Evolutionary conservation across 805 yeast species (phyloP).

Genomic region (Kluyveromyces starmeri): DNA sequence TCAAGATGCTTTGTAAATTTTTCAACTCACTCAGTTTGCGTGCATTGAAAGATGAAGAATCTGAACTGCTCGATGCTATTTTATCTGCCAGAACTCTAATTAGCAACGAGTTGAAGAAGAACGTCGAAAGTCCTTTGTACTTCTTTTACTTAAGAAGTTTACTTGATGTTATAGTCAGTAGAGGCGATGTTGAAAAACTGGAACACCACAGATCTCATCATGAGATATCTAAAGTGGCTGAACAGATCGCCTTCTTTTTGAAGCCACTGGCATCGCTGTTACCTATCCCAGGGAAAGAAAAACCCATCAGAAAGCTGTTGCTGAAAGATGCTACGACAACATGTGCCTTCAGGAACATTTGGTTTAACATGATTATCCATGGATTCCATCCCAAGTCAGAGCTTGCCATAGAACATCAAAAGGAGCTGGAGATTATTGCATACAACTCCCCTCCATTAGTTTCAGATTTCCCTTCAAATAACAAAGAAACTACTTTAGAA

Average conservation of each 20-base stretch:
- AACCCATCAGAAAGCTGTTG: constrained; percentile 21
- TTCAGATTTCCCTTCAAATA: constrained; percentile 66
- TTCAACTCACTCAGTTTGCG: constrained; percentile 42
- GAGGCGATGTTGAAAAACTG: constrained; percentile 68
- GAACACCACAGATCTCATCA: constrained; percentile 75
- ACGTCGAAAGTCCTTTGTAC: constrained; percentile 36
- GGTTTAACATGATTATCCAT: constrained; percentile 92
- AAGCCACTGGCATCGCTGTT: constrained; percentile 68
- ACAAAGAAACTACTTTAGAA: constrained; percentile 87
- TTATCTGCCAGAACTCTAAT: constrained; percentile 42
- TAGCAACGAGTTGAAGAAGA: constrained; percentile 26
- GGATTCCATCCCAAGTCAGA: constrained; percentile 65
- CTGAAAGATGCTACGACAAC: constrained; percentile 38
- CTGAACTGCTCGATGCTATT: constrained; percentile 33
- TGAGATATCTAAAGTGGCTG: constrained; percentile 63
- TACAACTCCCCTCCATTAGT: constrained; percentile 83
- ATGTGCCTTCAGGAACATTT: constrained; percentile 69
- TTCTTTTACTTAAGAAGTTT: constrained; percentile 54
- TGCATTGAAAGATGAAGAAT: constrained; percentile 36
- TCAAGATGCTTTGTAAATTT: constrained; percentile 50
- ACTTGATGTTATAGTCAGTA: constrained; percentile 54
- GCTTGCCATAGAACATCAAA: constrained; percentile 38
- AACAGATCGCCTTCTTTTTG: constrained; percentile 53
- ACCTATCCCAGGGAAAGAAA: constrained; percentile 45
- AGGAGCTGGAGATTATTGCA: constrained; percentile 62